Evolutionary conservation across 2,329 filamentous ascomycete genomes (phyloP), one percentile per base, ranked within the genome.

Genomic region (Basipetospora chlamydospora): DNA sequence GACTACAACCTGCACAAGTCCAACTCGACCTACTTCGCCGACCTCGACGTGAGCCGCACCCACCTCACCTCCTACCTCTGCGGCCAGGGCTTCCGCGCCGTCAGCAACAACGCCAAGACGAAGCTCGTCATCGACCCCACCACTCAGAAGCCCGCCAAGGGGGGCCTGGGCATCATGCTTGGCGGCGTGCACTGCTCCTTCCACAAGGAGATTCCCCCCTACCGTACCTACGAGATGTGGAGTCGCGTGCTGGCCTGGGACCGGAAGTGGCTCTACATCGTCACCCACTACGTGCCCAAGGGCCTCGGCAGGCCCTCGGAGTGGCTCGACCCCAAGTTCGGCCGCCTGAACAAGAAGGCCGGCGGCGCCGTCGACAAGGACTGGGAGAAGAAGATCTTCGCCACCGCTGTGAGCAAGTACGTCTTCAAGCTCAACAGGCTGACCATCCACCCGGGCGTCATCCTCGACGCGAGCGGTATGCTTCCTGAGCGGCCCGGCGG

Each of bases 1-100:
- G 87, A 94, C 60, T 85, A 86, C 62, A 88, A 90, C 60, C 51
- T 85, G 29, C 81, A 88, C 66, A 86, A 87, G 54, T 77, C 77
- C 42, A 84, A 86, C 61, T 75, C 72, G 47, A 93, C 86, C 21
- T 93, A 92, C 63, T 93, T 93, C 53, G 65, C 76, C 45, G 85
- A 93, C 56, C 74, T 92, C 45, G 86, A 93, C 57, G 71, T 88
- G 41, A 75, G 80, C 26, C 80, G 90, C 39, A 81, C 81, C 1
- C 82, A 92, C 44, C 72, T 90, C 7, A 74, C 92, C 37, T 79
- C 76, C 33, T 73, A 77, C 44, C 60, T 87, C 3, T 61, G 79
- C 37, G 69, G 67, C 15, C 66, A 69, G 0, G 75, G 74, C 2
- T 64, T 80, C 49, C 58, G 63, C 28, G 59, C 54, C 13, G 54